These are phyloP conservation scores for Scedosporium dehoogii DNA, from an alignment of 2,329 filamentous ascomycete genomes.

Conservation along the genomic window DNA sequence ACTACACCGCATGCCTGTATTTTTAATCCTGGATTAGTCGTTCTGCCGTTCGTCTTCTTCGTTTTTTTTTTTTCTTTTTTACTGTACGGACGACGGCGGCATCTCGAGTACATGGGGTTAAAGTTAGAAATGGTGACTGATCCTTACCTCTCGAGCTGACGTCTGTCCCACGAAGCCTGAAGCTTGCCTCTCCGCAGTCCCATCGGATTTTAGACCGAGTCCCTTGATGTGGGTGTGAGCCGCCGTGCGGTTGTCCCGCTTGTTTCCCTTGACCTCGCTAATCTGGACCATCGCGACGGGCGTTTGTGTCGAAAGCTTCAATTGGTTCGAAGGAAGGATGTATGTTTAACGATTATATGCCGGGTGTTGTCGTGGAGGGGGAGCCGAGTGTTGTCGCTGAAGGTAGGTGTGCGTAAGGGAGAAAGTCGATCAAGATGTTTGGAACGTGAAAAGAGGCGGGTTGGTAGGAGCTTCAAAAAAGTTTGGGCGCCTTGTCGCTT, in stretches of 20 bases:
- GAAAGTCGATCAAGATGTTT: not conserved
- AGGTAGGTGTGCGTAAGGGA: not conserved
- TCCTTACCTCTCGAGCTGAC: constrained; percentile 71
- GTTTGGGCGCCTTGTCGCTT: not conserved
- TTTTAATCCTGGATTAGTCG: not conserved
- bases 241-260: constrained; percentile 90
- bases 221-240: constrained; percentile 98
- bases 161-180: constrained; percentile 86
- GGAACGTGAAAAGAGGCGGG: not conserved
- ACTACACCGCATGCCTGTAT: constrained; percentile 85
- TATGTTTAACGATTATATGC: not conserved
- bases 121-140: not conserved
- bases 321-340: not conserved
- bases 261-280: constrained; percentile 89
- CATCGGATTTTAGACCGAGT: constrained; percentile 76
- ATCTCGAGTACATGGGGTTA: not conserved
- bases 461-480: not conserved
- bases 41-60: not conserved
- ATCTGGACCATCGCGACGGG: constrained; percentile 62
- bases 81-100: not conserved
- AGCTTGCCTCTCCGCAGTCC: constrained; percentile 68
- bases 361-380: not conserved
- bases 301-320: not conserved
- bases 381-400: not conserved
- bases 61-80: too few species aligned